Base-by-base conservation (phyloP, 2,329 filamentous ascomycete species). In the Fusarium scirpi region DNA sequence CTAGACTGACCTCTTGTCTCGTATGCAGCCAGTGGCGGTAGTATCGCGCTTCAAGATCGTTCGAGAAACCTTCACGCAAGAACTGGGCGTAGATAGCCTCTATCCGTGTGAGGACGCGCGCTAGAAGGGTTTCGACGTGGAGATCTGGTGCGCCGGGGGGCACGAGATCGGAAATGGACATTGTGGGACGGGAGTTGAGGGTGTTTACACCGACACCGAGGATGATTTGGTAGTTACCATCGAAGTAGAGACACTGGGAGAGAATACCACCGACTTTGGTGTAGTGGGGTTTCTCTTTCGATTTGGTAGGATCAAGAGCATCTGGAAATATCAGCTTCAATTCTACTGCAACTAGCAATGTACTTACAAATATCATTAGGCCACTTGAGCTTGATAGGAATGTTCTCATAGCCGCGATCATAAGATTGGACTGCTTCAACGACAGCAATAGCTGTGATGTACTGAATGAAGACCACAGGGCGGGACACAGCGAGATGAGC, bases 201-300 rank as follows among this genome's bases (percentile, higher is more conserved):
- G 93, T 89, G 79, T 99, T 99, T 72, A 99, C 78, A 3, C 96
- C 96, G 71, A 94, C 89, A 29, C 96, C 96, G 4, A 95, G 87
- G 20, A 98, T 90, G 43, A 97, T 88, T 69, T 95, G 92, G 80
- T 97, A 98, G 68, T 90, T 87, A 27, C 90, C 90, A 8, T 88
- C 86, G 8, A 87, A 88, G 82, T 96, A 98, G 62, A 90, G 89
- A 67, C 93, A 96, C 78, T 97, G 97, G 9, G 97, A 92, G 5
- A 98, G 86, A 67, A 99, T 96, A 8, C 96, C 96, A 56, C 93
- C 94, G 57, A 99, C 94, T 77, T 99, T 99, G 71, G 94, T 90
- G 73, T 96, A 96, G 4, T 82, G 77, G 0, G 81, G 78, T 3
- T 82, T 76, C 13, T 83, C 80, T 5, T 82, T 79, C 3, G 83